phyloP scores from a whole-genome alignment of 352 stramenopile species.

The Globisporangium nodosum region DNA sequence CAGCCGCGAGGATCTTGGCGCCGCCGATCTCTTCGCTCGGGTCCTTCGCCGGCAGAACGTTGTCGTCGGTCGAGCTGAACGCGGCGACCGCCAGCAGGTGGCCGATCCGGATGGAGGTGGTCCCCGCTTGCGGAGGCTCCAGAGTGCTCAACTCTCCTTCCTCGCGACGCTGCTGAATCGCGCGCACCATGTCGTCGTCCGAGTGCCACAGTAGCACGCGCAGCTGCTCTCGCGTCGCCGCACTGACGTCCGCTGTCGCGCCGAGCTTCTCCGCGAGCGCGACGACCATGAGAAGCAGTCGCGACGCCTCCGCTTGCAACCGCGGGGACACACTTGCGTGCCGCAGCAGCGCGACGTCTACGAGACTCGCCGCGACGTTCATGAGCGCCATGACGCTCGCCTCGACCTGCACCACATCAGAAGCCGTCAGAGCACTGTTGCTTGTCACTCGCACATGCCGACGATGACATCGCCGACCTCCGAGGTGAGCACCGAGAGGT shows the following conservation, averaged over 20 bases:
- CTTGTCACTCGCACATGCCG: neutral
- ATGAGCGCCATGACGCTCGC: constrained; percentile 31
- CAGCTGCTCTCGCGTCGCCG: constrained; percentile 9
- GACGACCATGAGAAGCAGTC: constrained; percentile 28
- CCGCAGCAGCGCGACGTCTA: constrained; percentile 14
- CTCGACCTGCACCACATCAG: constrained; percentile 19
- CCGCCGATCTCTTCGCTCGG: constrained; percentile 1
- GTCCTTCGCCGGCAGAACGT: constrained; percentile 1
- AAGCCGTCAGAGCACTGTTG: neutral
- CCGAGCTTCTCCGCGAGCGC: constrained; percentile 28
- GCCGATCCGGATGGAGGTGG: constrained; percentile 22
- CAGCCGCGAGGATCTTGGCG: constrained; percentile 16
- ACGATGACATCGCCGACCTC: constrained; percentile 3
- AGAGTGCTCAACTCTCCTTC: neutral
- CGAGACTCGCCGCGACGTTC: constrained; percentile 31
- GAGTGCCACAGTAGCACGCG: constrained; percentile 34
- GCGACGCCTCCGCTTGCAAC: constrained; percentile 17
- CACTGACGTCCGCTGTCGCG: neutral
- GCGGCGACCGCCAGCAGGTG: constrained; percentile 33
- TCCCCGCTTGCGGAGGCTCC: neutral
- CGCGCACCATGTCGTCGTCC: constrained; percentile 32
- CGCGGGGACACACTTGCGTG: constrained; percentile 7
- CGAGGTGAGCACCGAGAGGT: constrained; percentile 17
- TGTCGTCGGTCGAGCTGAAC: constrained; percentile 16
- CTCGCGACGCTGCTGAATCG: constrained; percentile 23